Base-by-base conservation (phyloP, 108 stramenopile genomes). In the Bacterosira constricta region DNA sequence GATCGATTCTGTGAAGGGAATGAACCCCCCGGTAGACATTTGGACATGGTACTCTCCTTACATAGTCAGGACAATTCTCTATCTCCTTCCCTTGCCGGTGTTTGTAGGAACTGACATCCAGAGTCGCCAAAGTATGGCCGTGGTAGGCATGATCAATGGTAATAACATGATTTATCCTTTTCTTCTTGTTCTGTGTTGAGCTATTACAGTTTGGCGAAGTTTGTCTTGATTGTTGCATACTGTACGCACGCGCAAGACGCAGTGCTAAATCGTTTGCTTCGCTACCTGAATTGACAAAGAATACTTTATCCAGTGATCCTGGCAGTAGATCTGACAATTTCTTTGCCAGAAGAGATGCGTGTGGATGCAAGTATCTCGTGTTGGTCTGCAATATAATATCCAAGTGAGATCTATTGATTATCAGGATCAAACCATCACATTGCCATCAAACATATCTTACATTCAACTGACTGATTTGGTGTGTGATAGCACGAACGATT, bases 191-290 rank as follows among this genome's bases (percentile, higher is more conserved):
- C 3, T 37, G 0, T 69, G 37, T 38, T 18, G 23, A 36, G 23
- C 51, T 25, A 23, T 38, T 31, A n/a, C n/a, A n/a, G n/a, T n/a
- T n/a, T n/a, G n/a, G n/a, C n/a, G 35, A 74, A 41, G 8, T 59
- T 39, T 60, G 38, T 46, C 51, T 35, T 8, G 41, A 34, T 2
- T 60, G 49, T 45, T 69, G 42, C 30, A 25, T 59, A 32, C 78
- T 84, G 36, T 77, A 71, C 9, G 89, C 90, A n/a, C 92, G 75
- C 12, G 97, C 96, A 52, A 99, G 73, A 49, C 98, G 92, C 21
- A 99, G 65, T 13, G 98, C 98, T 62, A 99, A 83, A 72, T 99
- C 98, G 79, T 99, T 99, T 15, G 98, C 98, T 81, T 99, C 98
- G 50, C 84, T 92, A 0, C 98, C 98, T 29, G 89, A 90, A 73